Percentiles rank a stretch among this genome's conserved stretches.
These are phyloP conservation scores for Pilatotrama ljubarskyi DNA, from an alignment of 768 basidiomycete species.

Conservation along the genomic window DNA sequence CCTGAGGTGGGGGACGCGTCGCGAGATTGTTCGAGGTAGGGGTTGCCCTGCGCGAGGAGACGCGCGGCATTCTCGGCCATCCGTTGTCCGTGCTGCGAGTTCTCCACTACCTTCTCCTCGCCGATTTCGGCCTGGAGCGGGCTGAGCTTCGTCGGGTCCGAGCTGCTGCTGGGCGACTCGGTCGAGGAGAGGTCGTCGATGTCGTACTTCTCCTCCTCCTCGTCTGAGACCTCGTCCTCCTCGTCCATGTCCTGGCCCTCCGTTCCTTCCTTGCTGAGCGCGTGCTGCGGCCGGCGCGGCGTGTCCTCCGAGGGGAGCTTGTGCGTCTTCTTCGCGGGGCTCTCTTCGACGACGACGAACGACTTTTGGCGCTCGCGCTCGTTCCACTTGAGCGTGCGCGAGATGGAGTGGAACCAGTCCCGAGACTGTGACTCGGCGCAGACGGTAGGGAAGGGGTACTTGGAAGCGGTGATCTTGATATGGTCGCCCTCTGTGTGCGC, in stretches of 20 bases:
- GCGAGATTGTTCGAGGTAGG: constrained; percentile 34
- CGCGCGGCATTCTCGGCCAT: constrained; percentile 33
- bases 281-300: constrained; percentile 1
- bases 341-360: constrained; percentile 96
- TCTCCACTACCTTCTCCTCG: constrained; percentile 23
- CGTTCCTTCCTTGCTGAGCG: constrained; percentile 42
- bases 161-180: constrained; percentile 37
- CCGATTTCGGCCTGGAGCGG: constrained; percentile 22
- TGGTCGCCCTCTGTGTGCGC: constrained; percentile 87
- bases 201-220: constrained; percentile 79
- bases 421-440: constrained; percentile 97
- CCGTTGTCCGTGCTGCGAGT: background rate
- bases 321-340: constrained; percentile 37
- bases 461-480: constrained; percentile 96
- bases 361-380: constrained; percentile 98
- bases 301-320: constrained; percentile 20
- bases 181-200: constrained; percentile 84
- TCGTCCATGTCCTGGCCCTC: constrained; percentile 30
- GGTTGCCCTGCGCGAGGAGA: constrained; percentile 35
- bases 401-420: constrained; percentile 98
- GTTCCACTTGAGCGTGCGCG: constrained; percentile 98
- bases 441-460: constrained; percentile 97
- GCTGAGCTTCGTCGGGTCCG: constrained; percentile 19
- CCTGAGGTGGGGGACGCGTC: constrained; percentile 37
- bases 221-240: constrained; percentile 45